phyloP scores from a whole-genome alignment of 139 green algal species.

The Chlorella sp. region DNA sequence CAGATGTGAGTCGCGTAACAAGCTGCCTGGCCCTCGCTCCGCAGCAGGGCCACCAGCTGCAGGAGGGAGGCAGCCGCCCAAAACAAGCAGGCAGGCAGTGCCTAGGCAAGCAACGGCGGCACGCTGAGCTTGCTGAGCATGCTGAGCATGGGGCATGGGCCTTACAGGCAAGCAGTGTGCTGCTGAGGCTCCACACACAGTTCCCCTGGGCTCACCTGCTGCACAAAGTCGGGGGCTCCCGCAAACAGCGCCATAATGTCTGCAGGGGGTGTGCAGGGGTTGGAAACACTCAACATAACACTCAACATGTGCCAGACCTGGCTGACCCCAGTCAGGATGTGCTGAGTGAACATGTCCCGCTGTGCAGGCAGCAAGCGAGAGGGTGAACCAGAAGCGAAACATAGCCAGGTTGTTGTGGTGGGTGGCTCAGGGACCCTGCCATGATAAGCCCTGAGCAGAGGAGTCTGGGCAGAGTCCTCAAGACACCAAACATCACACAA shows the following conservation, averaged over 20 bases:
- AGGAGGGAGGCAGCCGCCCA: not conserved
- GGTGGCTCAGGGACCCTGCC: not conserved
- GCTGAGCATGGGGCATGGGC: not conserved
- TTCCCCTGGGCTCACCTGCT: conserved; percentile 13
- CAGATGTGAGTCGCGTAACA: no score
- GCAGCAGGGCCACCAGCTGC: conserved; percentile 81
- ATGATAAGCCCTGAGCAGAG: no score
- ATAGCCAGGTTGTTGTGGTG: not conserved
- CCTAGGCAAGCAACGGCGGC: not conserved
- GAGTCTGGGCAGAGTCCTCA: no score
- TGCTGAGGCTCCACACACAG: no score
- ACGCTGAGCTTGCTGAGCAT: no score
- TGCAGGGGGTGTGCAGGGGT: conserved; percentile 36
- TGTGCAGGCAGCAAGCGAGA: not conserved
- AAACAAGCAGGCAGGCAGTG: no score
- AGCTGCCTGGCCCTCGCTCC: conserved; percentile 48
- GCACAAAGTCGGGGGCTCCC: conserved; percentile 78
- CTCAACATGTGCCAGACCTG: no score
- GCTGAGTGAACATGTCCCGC: no score
- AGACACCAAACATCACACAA: no score
- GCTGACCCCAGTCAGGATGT: no score
- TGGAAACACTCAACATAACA: no score
- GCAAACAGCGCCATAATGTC: conserved; percentile 73
- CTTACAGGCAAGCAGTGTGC: not conserved
- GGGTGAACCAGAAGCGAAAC: not conserved